phyloP scores from a whole-genome alignment of 352 stramenopile genomes.

The Phytopythium helicoides region DNA sequence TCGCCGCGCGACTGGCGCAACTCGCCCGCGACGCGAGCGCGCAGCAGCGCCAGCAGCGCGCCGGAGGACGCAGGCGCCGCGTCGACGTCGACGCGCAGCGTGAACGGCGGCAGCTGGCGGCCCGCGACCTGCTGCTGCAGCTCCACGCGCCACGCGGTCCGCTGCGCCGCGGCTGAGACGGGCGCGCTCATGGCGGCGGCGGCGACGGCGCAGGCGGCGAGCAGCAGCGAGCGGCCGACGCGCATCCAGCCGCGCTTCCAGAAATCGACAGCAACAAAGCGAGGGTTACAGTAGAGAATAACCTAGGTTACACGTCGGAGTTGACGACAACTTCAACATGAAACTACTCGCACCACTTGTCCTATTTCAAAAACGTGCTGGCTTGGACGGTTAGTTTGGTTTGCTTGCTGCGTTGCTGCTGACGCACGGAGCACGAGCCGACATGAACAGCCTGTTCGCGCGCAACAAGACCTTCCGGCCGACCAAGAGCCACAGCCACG shows the following conservation, averaged over 20 bases:
- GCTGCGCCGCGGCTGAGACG: constrained; percentile 5
- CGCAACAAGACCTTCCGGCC: constrained; percentile 87
- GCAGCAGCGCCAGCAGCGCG: constrained; percentile 21
- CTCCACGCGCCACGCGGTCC: constrained; percentile 31
- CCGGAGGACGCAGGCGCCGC: constrained; percentile 14
- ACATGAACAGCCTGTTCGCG: constrained; percentile 74
- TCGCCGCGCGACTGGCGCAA: constrained; percentile 2
- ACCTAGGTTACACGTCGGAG: too few species aligned
- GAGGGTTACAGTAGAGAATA: too few species aligned
- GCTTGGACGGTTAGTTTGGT: too few species aligned
- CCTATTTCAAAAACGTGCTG: too few species aligned
- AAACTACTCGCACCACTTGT: too few species aligned
- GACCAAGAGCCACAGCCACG: constrained; percentile 79
- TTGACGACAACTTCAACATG: too few species aligned
- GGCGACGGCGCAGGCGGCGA: not conserved
- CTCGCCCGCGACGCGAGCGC: constrained; percentile 13
- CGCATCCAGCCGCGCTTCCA: too few species aligned
- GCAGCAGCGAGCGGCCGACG: not conserved
- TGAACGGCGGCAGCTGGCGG: constrained; percentile 21
- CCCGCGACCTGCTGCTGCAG: constrained; percentile 25
- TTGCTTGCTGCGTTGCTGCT: too few species aligned
- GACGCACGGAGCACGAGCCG: not conserved
- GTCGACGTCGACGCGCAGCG: constrained; percentile 12
- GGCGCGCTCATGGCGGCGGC: not conserved
- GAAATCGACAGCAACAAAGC: too few species aligned